Percentiles rank a stretch among this genome's conserved stretches.
Conservation (phyloP, 2,329 filamentous ascomycete species). For the Zymoseptoria tritici region DNA sequence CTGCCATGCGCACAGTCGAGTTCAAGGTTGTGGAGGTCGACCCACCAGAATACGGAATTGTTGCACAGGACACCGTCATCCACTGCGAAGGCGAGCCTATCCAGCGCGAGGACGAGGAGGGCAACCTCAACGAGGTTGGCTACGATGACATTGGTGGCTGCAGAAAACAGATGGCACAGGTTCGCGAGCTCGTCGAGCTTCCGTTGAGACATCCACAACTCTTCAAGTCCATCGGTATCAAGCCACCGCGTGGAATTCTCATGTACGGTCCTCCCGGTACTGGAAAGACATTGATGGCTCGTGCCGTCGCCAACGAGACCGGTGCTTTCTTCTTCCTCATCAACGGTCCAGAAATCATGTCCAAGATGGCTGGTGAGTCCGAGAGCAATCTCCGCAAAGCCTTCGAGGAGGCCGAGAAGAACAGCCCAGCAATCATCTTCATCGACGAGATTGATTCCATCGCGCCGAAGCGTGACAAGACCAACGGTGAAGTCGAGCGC, state of each 20-base stretch:
- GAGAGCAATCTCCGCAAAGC: slow-evolving; percentile 97
- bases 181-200: slow-evolving; percentile 95
- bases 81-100: slow-evolving; percentile 97
- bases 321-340: slow-evolving; percentile 99
- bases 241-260: slow-evolving; percentile 95
- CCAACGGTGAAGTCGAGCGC: slow-evolving; percentile 96
- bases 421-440: slow-evolving; percentile 98
- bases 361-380: slow-evolving; percentile 99
- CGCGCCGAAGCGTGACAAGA: slow-evolving; percentile 99
- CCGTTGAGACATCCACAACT: slow-evolving; percentile 94
- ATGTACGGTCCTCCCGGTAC: slow-evolving; percentile 93
- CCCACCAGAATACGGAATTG: slow-evolving; percentile 95
- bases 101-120: slow-evolving; percentile 97
- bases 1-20: slow-evolving; percentile 97
- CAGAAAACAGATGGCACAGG: slow-evolving; percentile 99
- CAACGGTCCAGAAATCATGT: slow-evolving; percentile 99
- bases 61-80: slow-evolving; percentile 96
- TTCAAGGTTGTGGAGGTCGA: slow-evolving; percentile 99
- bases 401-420: slow-evolving; percentile 99
- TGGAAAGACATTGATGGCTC: slow-evolving; percentile 98
- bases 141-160: slow-evolving; percentile 99
- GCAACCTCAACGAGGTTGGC: slow-evolving; percentile 96
- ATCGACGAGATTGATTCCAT: slow-evolving; percentile 99
- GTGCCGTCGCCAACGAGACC: slow-evolving; percentile 97
- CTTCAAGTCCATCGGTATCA: slow-evolving; percentile 99